A percentile compares a stretch with the other conserved stretches of the same genome.
These are phyloP conservation scores for Colletotrichum incanum DNA, from an alignment of 2,329 filamentous ascomycete species.

Conservation along the genomic window DNA sequence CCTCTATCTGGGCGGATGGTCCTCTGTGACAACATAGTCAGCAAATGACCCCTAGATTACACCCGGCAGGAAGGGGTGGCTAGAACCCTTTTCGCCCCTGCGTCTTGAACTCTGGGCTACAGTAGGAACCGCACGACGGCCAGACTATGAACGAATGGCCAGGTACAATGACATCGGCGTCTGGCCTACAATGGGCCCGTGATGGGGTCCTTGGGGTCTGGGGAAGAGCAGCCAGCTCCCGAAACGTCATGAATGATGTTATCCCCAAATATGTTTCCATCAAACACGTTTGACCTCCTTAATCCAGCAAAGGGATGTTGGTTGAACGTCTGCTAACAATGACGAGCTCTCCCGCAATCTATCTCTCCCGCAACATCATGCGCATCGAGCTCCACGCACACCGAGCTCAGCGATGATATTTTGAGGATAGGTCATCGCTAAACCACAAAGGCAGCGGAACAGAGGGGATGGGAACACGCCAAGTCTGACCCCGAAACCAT, in stretches of 20 bases:
- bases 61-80: not conserved
- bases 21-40: conserved; percentile 33
- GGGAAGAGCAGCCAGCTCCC: conserved; percentile 6
- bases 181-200: conserved; percentile 20
- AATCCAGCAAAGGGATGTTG: not conserved
- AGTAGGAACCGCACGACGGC: conserved; percentile 18
- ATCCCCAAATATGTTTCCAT: not conserved
- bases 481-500: not conserved
- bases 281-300: conserved; percentile 7
- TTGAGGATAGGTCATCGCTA: not conserved
- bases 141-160: conserved; percentile 14
- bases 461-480: not conserved
- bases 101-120: conserved; percentile 20
- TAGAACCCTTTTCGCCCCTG: conserved; percentile 14
- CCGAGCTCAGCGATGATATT: not conserved
- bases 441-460: not conserved
- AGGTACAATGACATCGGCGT: conserved; percentile 33
- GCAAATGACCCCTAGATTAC: conserved; percentile 17
- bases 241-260: conserved; percentile 39
- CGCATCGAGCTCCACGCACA: not conserved
- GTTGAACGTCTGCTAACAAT: not conserved
- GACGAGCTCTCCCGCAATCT: not conserved
- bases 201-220: conserved; percentile 14
- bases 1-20: conserved; percentile 4
- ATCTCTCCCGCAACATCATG: not conserved